Evolutionary conservation across 768 basidiomycete genomes (phyloP).

Genomic region (Rubroboletus satanas): DNA sequence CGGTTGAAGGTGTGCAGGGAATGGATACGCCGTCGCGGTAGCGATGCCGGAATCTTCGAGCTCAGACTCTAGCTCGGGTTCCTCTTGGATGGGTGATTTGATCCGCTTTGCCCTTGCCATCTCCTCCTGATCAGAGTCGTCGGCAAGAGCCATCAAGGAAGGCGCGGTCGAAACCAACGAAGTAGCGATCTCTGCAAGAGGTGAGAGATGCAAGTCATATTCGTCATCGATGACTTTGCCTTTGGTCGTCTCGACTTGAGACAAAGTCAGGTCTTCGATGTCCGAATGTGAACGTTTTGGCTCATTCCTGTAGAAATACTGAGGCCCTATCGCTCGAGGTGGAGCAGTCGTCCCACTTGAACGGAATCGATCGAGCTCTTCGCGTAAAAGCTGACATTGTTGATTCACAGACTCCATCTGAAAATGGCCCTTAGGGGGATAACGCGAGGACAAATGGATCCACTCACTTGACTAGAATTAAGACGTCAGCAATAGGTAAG

Average conservation of each 20-base stretch:
- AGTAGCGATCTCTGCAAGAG: slow-evolving; percentile 25
- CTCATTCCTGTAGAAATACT: slow-evolving; percentile 22
- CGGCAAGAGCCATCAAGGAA: slow-evolving; percentile 28
- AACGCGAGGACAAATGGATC: neutral
- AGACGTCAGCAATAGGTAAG: slow-evolving; percentile 19
- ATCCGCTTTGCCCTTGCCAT: slow-evolving; percentile 16
- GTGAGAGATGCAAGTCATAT: slow-evolving; percentile 29
- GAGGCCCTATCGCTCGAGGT: slow-evolving; percentile 19
- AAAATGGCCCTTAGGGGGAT: slow-evolving; percentile 7
- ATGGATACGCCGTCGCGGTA: slow-evolving; percentile 14
- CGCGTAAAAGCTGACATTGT: slow-evolving; percentile 28
- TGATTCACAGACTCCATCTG: slow-evolving; percentile 23
- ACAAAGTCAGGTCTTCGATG: slow-evolving; percentile 9
- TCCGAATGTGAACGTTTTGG: slow-evolving; percentile 19
- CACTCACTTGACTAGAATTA: slow-evolving; percentile 35
- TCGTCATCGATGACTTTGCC: slow-evolving; percentile 27
- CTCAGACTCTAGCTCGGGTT: slow-evolving; percentile 25
- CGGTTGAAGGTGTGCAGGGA: slow-evolving; percentile 28
- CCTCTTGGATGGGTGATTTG: slow-evolving; percentile 23
- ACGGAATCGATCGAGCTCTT: slow-evolving; percentile 25
- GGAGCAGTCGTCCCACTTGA: slow-evolving; percentile 7
- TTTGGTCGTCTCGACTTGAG: slow-evolving; percentile 18
- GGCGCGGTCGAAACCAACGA: slow-evolving; percentile 28
- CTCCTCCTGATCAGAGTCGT: slow-evolving; percentile 30
- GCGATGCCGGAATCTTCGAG: slow-evolving; percentile 16